Base-by-base conservation (phyloP, 495 filamentous ascomycete species). In the Entonaema liquescens region DNA sequence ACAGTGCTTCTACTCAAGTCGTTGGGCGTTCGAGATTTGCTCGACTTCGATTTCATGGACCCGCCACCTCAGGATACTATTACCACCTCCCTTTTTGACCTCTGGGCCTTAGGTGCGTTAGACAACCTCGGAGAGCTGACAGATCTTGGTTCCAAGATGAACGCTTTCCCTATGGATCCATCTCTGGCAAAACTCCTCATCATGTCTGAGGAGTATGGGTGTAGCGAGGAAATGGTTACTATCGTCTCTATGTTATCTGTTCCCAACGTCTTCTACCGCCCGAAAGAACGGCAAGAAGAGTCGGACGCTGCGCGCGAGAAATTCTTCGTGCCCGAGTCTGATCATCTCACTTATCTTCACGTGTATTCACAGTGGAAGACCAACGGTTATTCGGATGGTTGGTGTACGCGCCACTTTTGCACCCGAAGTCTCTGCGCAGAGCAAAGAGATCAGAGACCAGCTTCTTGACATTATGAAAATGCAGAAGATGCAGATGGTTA, bases 41-140 rank as follows among this genome's bases (percentile, higher is more conserved):
- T 99, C 2, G 96, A 99, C 73, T 99, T 99, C 73, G 94, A 98
- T 76, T 99, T 99, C 73, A 97, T 99, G 94, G 96, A 99, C 70
- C 95, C 96, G 0, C 96, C 96, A 6, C 95, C 96, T 0, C 96
- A 99, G 79, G 96, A 99, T 68, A 97, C 94, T 5, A 99, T 99
- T 73, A 93, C 93, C 8, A 99, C 96, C 0, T 97, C 93, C 1
- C 86, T 99, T 2, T 99, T 98, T 83, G 96, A 99, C 74, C 88
- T 99, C 12, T 99, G 96, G 96, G 94, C 96, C 0, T 84, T 99
- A 11, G 96, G 96, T 2, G 96, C 96, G 2, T 79, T 99, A 23
- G 91, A 96, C 72, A 97, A 98, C 75, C 86, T 99, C 6, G 96
- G 96, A 29, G 93, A 97, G 62, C 85, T 99, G 21, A 99, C 96